A percentile compares a stretch with the other conserved stretches of the same genome.
These are phyloP conservation scores for Aspergillus uvarum DNA, from an alignment of 2,329 filamentous ascomycete genomes.

Conservation along the genomic window DNA sequence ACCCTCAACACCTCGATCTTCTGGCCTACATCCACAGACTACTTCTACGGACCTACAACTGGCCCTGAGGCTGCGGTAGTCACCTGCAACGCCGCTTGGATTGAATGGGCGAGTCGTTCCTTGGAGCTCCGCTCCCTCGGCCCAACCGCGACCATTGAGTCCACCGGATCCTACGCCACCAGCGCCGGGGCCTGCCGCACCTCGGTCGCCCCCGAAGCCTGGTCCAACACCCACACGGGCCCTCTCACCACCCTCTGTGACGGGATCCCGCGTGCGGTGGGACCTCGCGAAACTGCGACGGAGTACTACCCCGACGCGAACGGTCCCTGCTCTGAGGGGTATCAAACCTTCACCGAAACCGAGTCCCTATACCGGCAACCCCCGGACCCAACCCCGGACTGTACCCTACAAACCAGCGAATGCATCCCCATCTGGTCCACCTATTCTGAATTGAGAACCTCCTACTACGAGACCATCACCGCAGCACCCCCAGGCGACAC, in stretches of 20 bases:
- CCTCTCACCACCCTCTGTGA: conserved; percentile 26
- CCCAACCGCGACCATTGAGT: conserved; percentile 14
- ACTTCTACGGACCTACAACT: conserved; percentile 25
- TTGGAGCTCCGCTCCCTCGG: conserved; percentile 19
- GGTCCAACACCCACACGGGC: conserved; percentile 19
- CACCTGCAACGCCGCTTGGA: conserved; percentile 23
- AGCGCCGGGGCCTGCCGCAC: conserved; percentile 22
- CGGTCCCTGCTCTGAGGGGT: conserved; percentile 17
- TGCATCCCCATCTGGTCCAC: conserved; percentile 26
- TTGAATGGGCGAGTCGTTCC: conserved; percentile 18
- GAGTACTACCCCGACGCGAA: conserved; percentile 19
- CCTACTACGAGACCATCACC: conserved; percentile 9
- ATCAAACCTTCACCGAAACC: conserved; percentile 7
- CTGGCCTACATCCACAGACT: conserved; percentile 27
- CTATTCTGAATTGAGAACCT: conserved; percentile 13
- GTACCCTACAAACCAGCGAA: conserved; percentile 17
- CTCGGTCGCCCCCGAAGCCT: conserved; percentile 10
- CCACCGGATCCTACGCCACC: conserved; percentile 15
- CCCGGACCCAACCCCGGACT: conserved; percentile 9
- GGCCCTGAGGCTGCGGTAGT: conserved; percentile 21
- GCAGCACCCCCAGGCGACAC: conserved; percentile 19
- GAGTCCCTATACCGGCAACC: conserved; percentile 14
- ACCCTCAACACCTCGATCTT: conserved; percentile 21
- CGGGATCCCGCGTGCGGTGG: conserved; percentile 20
- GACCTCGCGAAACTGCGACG: conserved; percentile 18